Conservation (phyloP, 1,284 basidiomycete genomes). For the Microbotryomycetes sp. region DNA sequence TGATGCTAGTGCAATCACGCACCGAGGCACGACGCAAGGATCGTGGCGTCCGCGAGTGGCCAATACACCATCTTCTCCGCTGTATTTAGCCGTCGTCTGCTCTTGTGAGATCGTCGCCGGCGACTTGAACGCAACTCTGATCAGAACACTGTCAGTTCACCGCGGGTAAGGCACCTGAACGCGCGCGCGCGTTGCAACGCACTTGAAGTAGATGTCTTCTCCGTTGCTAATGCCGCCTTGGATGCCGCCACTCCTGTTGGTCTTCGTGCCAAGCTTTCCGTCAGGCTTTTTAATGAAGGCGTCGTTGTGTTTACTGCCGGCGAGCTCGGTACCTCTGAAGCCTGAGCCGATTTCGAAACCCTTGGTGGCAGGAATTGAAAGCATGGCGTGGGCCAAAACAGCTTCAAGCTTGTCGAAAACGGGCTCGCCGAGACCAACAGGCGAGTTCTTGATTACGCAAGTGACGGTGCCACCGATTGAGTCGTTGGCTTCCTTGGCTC, state of each 20-base stretch:
- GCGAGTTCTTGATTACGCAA: conserved; percentile 86
- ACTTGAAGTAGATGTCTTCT: conserved; percentile 96
- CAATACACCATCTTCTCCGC: conserved; percentile 77
- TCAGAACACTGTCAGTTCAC: not conserved
- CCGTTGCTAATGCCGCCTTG: conserved; percentile 98
- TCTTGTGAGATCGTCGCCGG: conserved; percentile 95
- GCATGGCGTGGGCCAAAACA: conserved; percentile 92
- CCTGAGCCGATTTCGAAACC: conserved; percentile 97
- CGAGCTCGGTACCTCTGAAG: conserved; percentile 90
- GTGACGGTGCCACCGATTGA: conserved; percentile 97
- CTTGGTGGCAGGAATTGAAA: conserved; percentile 97
- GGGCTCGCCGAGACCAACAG: conserved; percentile 89
- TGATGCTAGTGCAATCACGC: not conserved
- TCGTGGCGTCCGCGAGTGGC: conserved; percentile 71
- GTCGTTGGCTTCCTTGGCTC: conserved; percentile 82
- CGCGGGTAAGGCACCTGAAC: not conserved
- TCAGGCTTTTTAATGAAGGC: conserved; percentile 63
- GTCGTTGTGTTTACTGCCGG: conserved; percentile 91
- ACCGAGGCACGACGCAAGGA: conserved; percentile 90
- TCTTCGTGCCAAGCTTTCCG: conserved; percentile 69
- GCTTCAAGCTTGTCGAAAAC: conserved; percentile 99
- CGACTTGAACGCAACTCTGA: conserved; percentile 90
- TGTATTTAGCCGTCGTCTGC: conserved; percentile 85
- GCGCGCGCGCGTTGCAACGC: too few species aligned
- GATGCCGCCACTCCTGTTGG: conserved; percentile 95